A percentile compares a stretch with the other conserved stretches of the same genome.
Conservation (phyloP, 495 filamentous ascomycete species). For the Penicillium diatomitis region DNA sequence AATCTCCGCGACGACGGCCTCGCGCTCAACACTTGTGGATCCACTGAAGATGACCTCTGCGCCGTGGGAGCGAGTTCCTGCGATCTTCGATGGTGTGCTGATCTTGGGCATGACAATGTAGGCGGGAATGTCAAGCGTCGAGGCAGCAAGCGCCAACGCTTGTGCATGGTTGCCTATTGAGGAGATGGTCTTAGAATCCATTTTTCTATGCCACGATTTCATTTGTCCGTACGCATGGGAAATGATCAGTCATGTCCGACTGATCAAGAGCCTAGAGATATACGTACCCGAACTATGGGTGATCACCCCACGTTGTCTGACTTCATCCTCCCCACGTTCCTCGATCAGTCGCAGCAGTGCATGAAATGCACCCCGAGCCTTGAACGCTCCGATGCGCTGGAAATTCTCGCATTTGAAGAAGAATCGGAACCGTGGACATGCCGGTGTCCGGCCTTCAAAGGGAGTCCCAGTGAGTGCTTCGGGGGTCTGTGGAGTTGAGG, state of each 20-base stretch:
- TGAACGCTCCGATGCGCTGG: constrained; percentile 89
- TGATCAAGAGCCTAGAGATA: too few species aligned
- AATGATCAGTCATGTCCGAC: neutral
- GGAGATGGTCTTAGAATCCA: neutral
- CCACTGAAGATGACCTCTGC: constrained; percentile 78
- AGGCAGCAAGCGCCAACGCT: constrained; percentile 82
- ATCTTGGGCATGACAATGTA: constrained; percentile 88
- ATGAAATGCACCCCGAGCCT: constrained; percentile 84
- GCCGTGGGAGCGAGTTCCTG: constrained; percentile 65
- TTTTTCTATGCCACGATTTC: too few species aligned
- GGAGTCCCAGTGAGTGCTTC: constrained; percentile 45
- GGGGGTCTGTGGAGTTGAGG: constrained; percentile 57
- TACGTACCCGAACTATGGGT: constrained; percentile 79
- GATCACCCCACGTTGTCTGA: constrained; percentile 60
- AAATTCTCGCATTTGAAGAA: constrained; percentile 97
- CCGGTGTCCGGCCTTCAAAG: constrained; percentile 49
- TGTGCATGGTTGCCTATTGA: constrained; percentile 79
- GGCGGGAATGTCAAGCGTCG: constrained; percentile 52
- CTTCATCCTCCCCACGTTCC: constrained; percentile 49
- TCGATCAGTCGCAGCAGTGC: constrained; percentile 64
- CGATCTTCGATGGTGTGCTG: constrained; percentile 75
- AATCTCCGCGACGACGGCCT: constrained; percentile 61
- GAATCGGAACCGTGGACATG: constrained; percentile 58
- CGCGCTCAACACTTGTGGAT: constrained; percentile 68
- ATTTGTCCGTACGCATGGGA: neutral